Base-by-base conservation (phyloP, 2,329 filamentous ascomycete species). In the Fusarium oligoseptatum region DNA sequence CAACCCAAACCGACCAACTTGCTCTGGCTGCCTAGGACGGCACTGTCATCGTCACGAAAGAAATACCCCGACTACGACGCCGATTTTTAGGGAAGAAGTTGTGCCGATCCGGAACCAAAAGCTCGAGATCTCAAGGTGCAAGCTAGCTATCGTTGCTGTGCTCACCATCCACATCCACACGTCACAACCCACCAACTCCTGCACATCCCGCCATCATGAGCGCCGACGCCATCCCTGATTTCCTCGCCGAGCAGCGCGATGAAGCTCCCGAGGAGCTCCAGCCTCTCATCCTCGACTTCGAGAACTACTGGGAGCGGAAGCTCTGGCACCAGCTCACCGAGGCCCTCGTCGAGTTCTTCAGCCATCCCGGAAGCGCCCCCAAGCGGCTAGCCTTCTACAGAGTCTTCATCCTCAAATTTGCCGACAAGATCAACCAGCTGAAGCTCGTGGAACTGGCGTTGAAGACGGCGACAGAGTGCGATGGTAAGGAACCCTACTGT, bases 321-420 rank as follows among this genome's bases (percentile, higher is more conserved):
- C 90, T 99, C 85, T 99, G 97, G 97, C 97, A 99, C 87, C 95
- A 99, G 86, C 93, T 99, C 77, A 99, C 97, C 39, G 93, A 98
- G 81, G 88, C 92, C 63, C 90, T 99, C 66, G 88, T 98, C 78
- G 90, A 94, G 77, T 98, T 96, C 89, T 99, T 98, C 87, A 92
- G 92, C 80, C 87, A 94, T 78, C 89, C 93, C 52, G 91, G 92
- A 81, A 98, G 95, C 84, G 93, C 92, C 66, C 88, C 91, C 68
- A 95, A 97, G 86, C 93, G 96, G 81, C 90, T 99, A 86, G 88
- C 92, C 70, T 93, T 99, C 84, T 99, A 97, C 89, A 95, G 97
- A 86, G 92, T 92, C 79, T 99, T 99, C 87, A 93, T 99, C 84
- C 91, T 96, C 83, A 97, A 93, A 84, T 99, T 99, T 82, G 95